These are phyloP conservation scores for Colletotrichum australisinense DNA, from an alignment of 2,329 filamentous ascomycete species.

Conservation along the genomic window DNA sequence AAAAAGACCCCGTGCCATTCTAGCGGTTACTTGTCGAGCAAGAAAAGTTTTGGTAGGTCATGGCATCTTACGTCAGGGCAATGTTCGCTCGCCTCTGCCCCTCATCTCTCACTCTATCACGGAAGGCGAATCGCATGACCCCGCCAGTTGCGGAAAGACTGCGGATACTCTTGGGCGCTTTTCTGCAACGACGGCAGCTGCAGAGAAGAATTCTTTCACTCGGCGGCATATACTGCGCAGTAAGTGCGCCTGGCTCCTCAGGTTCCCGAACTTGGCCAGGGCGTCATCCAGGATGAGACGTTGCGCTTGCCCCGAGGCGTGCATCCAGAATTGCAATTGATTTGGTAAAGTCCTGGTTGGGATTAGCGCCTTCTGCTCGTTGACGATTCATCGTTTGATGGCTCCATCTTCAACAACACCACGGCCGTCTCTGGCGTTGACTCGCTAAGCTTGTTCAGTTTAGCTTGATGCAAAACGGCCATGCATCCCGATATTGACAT, in stretches of 20 bases:
- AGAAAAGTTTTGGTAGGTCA: no score
- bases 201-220: not conserved
- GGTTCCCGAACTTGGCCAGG: not conserved
- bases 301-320: constrained; percentile 2
- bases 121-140: not conserved
- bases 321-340: not conserved
- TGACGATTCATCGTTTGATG: not conserved
- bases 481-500: not conserved
- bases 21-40: no score
- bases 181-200: not conserved
- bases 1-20: no score
- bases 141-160: constrained; percentile 4
- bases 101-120: constrained; percentile 28
- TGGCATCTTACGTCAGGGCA: no score
- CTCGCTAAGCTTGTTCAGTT: not conserved
- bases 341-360: not conserved
- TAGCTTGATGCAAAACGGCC: constrained; percentile 2
- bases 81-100: constrained; percentile 36
- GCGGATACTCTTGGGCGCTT: not conserved
- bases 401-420: not conserved
- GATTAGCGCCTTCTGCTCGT: not conserved
- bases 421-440: not conserved
- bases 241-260: not conserved
- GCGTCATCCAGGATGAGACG: not conserved
- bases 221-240: not conserved